Evolutionary conservation across 1,139 yeast genomes (phyloP).

Genomic region (Casaregolazyma suthepensis): DNA sequence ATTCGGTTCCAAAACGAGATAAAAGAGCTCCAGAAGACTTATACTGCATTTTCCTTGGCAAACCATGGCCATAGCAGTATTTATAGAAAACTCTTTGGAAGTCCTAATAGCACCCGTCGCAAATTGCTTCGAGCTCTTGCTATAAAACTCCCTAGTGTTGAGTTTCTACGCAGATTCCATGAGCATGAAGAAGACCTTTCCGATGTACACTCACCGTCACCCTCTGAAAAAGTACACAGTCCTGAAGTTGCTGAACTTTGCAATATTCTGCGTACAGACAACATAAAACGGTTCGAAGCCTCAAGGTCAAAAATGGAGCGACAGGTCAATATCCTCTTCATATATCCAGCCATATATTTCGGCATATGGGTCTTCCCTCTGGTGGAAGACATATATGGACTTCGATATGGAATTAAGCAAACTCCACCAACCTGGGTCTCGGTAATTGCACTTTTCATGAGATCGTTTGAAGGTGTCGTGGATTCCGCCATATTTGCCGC

Average conservation of each 20-base stretch:
- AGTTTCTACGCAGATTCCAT: constrained; percentile 9
- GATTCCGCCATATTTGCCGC: constrained; percentile 17
- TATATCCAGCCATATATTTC: constrained; percentile 73
- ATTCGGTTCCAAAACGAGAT: constrained; percentile 43
- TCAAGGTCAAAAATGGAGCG: constrained; percentile 58
- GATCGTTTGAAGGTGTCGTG: constrained; percentile 43
- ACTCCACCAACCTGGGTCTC: constrained; percentile 45
- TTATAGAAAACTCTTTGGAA: neutral
- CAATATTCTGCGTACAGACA: constrained; percentile 16
- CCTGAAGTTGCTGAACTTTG: constrained; percentile 6
- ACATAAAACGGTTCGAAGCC: constrained; percentile 30
- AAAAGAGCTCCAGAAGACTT: constrained; percentile 66
- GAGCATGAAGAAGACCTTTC: neutral
- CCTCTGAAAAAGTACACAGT: neutral
- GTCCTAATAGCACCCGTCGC: neutral
- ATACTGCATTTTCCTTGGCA: neutral
- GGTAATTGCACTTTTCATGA: constrained; percentile 62
- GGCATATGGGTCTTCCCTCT: constrained; percentile 75
- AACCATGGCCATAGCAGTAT: neutral
- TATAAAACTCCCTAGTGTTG: constrained; percentile 15
- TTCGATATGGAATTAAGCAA: constrained; percentile 19
- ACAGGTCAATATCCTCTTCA: constrained; percentile 68
- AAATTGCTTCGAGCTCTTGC: neutral
- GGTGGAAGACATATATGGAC: constrained; percentile 29
- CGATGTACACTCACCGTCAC: neutral